Evolutionary conservation across 805 yeast genomes (phyloP), one percentile per base, ranked within the genome.

Genomic region (Suhomyces pyralidae): DNA sequence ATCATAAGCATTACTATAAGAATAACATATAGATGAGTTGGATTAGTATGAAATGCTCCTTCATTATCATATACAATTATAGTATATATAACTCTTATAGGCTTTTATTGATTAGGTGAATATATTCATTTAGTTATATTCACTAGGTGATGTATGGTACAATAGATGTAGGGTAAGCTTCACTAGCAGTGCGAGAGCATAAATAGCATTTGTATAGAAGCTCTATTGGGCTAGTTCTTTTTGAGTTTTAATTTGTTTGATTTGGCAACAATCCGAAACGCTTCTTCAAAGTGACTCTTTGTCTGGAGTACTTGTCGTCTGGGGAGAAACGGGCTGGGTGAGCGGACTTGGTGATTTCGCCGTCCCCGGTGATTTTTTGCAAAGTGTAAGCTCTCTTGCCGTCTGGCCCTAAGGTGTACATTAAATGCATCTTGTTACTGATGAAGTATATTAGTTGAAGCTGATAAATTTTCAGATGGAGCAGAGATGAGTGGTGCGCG

Each of bases 251-350:
- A 30, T 32, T n/a, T n/a, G 3, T 82, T 71, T 89, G 94, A 52
- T 96, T 87, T 65, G 97, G 97, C 69, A 94, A 80, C 72, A 94
- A 70, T 61, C 86, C 85, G 71, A 76, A 93, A 80, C 99, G 87
- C 82, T 90, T 94, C 85, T 94, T 94, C 69, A 94, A 81, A 53
- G 98, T 93, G 49, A 94, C 97, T 83, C 99, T 90, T 77, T 94
- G 98, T 81, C 97, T 88, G 46, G 99, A 94, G 80, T 90, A 93
- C 78, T 94, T 94, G 83, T 94, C 99, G 72, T 94, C 99, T 62
- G 99, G 99, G 32, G 99, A 94, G 74, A 94, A 94, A 77, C 99
- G 87, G 50, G 99, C 99, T 57, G 99, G 99, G 74, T 94, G 99
- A 42, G 99, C 99, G 61, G 97, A 88, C 79, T 91, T 90, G 69